Evolutionary conservation across 2,329 filamentous ascomycete species (phyloP).

Genomic region (Nemania bipapillata): DNA sequence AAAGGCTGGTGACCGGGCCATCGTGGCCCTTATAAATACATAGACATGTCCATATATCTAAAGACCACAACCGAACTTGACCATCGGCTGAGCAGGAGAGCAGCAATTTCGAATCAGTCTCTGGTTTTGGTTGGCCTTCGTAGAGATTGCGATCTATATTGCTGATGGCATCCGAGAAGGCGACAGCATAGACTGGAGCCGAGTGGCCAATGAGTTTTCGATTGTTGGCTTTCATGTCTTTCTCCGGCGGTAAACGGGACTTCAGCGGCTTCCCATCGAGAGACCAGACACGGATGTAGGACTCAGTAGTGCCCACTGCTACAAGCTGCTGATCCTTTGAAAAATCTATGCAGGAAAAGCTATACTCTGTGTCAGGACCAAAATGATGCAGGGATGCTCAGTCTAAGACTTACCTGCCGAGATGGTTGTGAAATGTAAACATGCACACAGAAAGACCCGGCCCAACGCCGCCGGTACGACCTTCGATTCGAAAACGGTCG

Average conservation of each 20-base stretch:
- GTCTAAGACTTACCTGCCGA: conserved; percentile 74
- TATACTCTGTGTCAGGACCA: conserved; percentile 51
- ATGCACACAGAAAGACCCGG: conserved; percentile 89
- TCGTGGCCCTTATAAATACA: conserved; percentile 95
- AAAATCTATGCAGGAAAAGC: conserved; percentile 93
- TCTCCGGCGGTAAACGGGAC: conserved; percentile 69
- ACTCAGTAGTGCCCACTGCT: conserved; percentile 89
- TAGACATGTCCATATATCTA: conserved; percentile 90
- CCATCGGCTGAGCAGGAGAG: conserved; percentile 89
- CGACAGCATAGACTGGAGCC: conserved; percentile 86
- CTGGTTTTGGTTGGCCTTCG: conserved; percentile 59
- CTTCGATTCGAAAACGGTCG: conserved; percentile 88
- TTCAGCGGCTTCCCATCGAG: conserved; percentile 84
- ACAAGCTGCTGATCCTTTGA: conserved; percentile 89
- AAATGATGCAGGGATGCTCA: neutral
- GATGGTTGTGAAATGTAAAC: conserved; percentile 98
- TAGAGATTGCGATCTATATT: conserved; percentile 62
- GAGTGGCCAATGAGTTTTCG: conserved; percentile 87
- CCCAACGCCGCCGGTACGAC: conserved; percentile 82
- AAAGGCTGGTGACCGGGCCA: conserved; percentile 85
- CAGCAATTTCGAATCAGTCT: conserved; percentile 75
- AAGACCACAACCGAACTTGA: conserved; percentile 89
- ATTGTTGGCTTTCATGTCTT: conserved; percentile 70
- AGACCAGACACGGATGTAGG: conserved; percentile 94
- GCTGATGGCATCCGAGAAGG: conserved; percentile 81